A percentile compares a stretch with the other conserved stretches of the same genome.
phyloP scores from a whole-genome alignment of 2,329 filamentous ascomycete genomes.

The Tolypocladium sp. region DNA sequence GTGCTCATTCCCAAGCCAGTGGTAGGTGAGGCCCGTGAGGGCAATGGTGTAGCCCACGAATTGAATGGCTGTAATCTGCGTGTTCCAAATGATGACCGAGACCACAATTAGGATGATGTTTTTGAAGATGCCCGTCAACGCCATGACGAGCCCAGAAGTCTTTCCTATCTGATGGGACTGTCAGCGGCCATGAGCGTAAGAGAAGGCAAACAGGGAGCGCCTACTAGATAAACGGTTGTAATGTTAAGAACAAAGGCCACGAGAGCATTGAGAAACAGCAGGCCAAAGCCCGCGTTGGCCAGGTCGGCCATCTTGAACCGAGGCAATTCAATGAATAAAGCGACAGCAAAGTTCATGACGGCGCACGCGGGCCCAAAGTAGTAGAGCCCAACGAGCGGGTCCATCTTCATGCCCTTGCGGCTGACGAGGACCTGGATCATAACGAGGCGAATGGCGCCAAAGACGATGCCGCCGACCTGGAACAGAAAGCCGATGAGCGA shows the following conservation, averaged over 20 bases:
- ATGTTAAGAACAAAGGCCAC: constrained; percentile 76
- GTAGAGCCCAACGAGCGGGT: constrained; percentile 79
- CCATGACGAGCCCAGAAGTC: constrained; percentile 79
- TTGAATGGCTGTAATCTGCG: constrained; percentile 61
- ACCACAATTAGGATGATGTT: constrained; percentile 73
- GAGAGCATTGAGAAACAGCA: constrained; percentile 62
- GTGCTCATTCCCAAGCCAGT: constrained; percentile 33
- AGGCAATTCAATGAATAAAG: constrained; percentile 59
- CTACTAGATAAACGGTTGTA: constrained; percentile 73
- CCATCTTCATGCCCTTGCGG: constrained; percentile 73
- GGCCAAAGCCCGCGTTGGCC: constrained; percentile 52
- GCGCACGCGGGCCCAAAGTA: constrained; percentile 84
- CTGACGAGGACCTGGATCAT: constrained; percentile 80
- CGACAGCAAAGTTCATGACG: constrained; percentile 66
- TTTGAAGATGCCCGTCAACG: constrained; percentile 78
- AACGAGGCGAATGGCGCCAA: constrained; percentile 72
- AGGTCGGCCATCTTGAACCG: constrained; percentile 58
- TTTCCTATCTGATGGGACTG: constrained; percentile 61
- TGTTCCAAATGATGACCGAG: constrained; percentile 71
- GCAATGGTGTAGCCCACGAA: constrained; percentile 71
- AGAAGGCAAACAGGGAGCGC: constrained; percentile 19
- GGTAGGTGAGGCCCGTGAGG: constrained; percentile 38
- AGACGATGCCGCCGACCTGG: constrained; percentile 67
- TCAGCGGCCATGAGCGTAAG: constrained; percentile 5
- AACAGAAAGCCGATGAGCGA: constrained; percentile 56